A percentile compares a stretch with the other conserved stretches of the same genome.
phyloP scores from a whole-genome alignment of 2,329 filamentous ascomycete species.

The Drechmeria coniospora region DNA sequence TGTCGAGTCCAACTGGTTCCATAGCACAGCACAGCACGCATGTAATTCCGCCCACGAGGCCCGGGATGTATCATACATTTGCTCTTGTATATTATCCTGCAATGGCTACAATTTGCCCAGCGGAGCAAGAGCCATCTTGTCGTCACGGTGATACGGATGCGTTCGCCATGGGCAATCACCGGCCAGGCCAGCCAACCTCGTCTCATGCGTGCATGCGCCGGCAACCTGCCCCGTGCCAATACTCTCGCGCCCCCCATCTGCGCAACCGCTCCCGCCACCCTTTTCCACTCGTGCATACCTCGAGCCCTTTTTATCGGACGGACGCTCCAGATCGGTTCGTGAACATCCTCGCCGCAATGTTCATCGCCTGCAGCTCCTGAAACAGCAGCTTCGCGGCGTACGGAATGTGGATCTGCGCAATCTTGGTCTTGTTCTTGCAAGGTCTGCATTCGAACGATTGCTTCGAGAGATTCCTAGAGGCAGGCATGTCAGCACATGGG shows the following conservation, averaged over 20 bases:
- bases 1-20: no score
- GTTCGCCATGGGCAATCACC: no score
- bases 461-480: conserved; percentile 76
- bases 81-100: conserved; percentile 7
- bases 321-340: conserved; percentile 68
- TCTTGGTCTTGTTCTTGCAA: conserved; percentile 98
- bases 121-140: no score
- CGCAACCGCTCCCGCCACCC: no score
- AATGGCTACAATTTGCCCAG: conserved; percentile 7
- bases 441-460: conserved; percentile 92
- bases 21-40: no score
- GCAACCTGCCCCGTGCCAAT: conserved; percentile 2
- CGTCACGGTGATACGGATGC: no score
- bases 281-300: no score
- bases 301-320: conserved; percentile 52
- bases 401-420: conserved; percentile 93
- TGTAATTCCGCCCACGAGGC: no score
- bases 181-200: no score
- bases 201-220: conserved; percentile 9
- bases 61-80: conserved; percentile 4
- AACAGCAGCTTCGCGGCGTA: conserved; percentile 97
- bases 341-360: conserved; percentile 95
- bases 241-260: no score
- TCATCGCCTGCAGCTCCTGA: conserved; percentile 96
- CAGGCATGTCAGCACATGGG: conserved; percentile 19